phyloP scores from a whole-genome alignment of 306 rosid genomes.

The Parietaria judaica region DNA sequence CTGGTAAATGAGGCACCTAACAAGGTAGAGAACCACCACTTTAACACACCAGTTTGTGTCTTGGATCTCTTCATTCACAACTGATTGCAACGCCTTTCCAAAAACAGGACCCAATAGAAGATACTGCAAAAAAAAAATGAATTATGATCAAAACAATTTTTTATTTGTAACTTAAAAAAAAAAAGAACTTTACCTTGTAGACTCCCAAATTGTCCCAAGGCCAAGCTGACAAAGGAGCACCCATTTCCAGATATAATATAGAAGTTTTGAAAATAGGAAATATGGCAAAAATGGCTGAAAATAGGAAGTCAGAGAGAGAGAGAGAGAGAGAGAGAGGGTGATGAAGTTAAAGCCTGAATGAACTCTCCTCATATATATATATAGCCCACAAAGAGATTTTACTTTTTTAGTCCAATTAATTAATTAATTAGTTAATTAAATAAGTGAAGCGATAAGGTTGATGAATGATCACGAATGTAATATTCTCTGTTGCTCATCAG shows the following conservation, averaged over 20 bases:
- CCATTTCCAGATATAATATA: conserved; percentile 29
- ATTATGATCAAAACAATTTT: neutral
- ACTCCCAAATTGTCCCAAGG: conserved; percentile 78
- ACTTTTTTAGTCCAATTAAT: no score
- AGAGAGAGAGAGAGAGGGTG: neutral
- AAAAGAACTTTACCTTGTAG: conserved; percentile 44
- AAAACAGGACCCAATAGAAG: conserved; percentile 56
- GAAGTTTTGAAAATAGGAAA: neutral
- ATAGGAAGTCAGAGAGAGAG: conserved; percentile 9
- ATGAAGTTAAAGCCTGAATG: neutral
- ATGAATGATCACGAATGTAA: no score
- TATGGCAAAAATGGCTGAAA: neutral
- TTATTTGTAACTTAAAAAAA: neutral
- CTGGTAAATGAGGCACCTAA: conserved; percentile 40
- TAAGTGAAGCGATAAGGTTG: no score
- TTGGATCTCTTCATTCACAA: conserved; percentile 33
- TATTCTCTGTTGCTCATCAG: no score
- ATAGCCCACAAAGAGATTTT: no score
- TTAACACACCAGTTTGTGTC: conserved; percentile 55
- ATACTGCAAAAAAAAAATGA: conserved; percentile 30
- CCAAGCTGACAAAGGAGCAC: conserved; percentile 66
- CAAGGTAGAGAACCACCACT: conserved; percentile 35
- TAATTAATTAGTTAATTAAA: no score
- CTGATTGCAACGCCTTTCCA: conserved; percentile 41
- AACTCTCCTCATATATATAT: neutral